These are phyloP conservation scores for Odontarrhena argentea DNA, from an alignment of 345 rosid species.

Conservation along the genomic window DNA sequence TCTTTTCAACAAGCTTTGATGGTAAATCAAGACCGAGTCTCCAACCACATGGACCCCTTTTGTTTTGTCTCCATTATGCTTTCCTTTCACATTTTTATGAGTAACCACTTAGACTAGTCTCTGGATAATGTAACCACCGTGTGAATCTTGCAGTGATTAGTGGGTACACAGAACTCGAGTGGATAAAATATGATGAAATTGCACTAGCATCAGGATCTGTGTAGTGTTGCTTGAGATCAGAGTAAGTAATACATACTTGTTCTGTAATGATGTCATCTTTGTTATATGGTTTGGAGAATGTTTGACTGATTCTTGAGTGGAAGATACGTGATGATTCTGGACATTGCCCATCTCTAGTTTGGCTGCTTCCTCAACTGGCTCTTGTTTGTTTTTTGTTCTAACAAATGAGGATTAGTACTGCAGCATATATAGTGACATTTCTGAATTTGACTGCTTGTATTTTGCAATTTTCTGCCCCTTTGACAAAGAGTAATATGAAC, in stretches of 20 bases:
- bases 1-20: constrained; percentile 12
- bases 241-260: constrained; percentile 1
- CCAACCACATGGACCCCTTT: constrained; percentile 37
- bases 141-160: constrained; percentile 20
- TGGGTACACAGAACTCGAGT: background rate
- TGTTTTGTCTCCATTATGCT: constrained; percentile 30
- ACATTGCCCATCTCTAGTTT: constrained; percentile 43
- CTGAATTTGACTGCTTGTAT: background rate
- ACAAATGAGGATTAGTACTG: constrained; percentile 33
- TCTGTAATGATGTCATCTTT: background rate
- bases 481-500: no score
- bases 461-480: no score
- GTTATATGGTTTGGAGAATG: constrained; percentile 31
- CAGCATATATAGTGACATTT: constrained; percentile 4
- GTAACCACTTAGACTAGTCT: constrained; percentile 25
- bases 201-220: background rate
- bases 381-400: constrained; percentile 18
- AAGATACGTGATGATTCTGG: constrained; percentile 36
- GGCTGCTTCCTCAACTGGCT: constrained; percentile 42
- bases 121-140: constrained; percentile 24
- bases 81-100: constrained; percentile 15
- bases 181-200: constrained; percentile 1
- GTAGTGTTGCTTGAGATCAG: constrained; percentile 16
- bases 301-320: constrained; percentile 41
- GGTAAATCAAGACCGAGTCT: constrained; percentile 28